These are phyloP conservation scores for Dispira parvispora DNA, from an alignment of 192 early-diverging fungal species.

Conservation along the genomic window DNA sequence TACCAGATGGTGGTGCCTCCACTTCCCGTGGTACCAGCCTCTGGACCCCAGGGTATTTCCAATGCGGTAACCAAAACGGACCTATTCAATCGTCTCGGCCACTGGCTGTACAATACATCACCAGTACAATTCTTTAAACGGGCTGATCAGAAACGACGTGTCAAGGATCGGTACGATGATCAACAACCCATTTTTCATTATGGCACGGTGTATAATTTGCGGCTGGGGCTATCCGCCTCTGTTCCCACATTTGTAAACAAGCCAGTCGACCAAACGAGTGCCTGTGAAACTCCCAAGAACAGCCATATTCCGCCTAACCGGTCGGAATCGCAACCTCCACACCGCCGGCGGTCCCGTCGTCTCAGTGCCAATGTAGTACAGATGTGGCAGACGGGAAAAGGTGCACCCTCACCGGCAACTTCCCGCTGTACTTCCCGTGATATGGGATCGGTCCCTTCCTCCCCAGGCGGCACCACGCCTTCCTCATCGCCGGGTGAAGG, in stretches of 20 bases:
- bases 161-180: constrained; percentile 26
- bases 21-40: not conserved
- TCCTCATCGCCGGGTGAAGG: not conserved
- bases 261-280: not conserved
- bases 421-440: not conserved
- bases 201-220: constrained; percentile 27
- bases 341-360: not conserved
- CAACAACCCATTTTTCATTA: constrained; percentile 27
- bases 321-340: not conserved
- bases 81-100: constrained; percentile 25
- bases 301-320: not conserved
- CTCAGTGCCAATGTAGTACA: not conserved
- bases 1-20: constrained; percentile 1
- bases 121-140: constrained; percentile 32
- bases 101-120: constrained; percentile 32
- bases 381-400: not conserved
- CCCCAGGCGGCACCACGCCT: not conserved
- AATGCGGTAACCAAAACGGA: constrained; percentile 10
- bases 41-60: not conserved
- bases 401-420: not conserved
- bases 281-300: not conserved
- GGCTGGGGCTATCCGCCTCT: not conserved
- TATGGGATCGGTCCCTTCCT: not conserved
- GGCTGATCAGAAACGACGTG: constrained; percentile 26
- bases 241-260: no score